Conservation (phyloP, 164 flowering plant species). For the Hamamelis virginiana region DNA sequence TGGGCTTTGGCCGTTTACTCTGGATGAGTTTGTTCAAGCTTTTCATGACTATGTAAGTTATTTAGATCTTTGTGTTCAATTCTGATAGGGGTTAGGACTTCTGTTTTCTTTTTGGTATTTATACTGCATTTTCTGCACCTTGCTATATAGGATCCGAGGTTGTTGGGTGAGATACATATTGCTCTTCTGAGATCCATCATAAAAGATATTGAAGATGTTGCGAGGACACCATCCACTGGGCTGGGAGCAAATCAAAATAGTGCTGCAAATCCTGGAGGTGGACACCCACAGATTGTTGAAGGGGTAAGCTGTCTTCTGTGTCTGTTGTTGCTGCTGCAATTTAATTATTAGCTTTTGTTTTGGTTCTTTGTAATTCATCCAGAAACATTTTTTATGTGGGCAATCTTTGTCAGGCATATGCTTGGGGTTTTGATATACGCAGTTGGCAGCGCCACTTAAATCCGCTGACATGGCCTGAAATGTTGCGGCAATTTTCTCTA, state of each 20-base stretch:
- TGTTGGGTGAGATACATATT: constrained; percentile 83
- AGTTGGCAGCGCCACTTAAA: constrained; percentile 81
- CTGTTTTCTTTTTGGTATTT: not conserved
- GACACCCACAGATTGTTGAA: constrained; percentile 90
- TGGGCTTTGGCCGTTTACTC: constrained; percentile 88
- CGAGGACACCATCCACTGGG: constrained; percentile 68
- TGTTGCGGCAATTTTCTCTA: constrained; percentile 77
- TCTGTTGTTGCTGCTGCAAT: constrained; percentile 2
- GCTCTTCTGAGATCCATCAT: constrained; percentile 68
- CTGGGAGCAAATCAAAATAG: constrained; percentile 61
- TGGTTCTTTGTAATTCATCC: not conserved
- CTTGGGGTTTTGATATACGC: constrained; percentile 94
- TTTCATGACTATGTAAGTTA: constrained; percentile 87
- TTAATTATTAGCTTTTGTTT: not conserved
- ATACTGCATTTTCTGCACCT: constrained; percentile 1
- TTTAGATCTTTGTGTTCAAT: not conserved
- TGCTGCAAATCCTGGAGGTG: constrained; percentile 83
- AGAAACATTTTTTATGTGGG: not conserved
- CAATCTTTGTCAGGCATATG: constrained; percentile 67
- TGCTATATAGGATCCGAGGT: constrained; percentile 66
- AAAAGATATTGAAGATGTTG: constrained; percentile 95
- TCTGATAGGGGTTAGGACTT: not conserved
- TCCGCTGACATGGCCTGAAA: constrained; percentile 92
- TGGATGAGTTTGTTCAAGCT: constrained; percentile 92
- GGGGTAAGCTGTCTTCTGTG: constrained; percentile 51